Evolutionary conservation across 371 early-diverging fungal genomes (phyloP), one percentile per base, ranked within the genome.

Genomic region (Nematocida major): DNA sequence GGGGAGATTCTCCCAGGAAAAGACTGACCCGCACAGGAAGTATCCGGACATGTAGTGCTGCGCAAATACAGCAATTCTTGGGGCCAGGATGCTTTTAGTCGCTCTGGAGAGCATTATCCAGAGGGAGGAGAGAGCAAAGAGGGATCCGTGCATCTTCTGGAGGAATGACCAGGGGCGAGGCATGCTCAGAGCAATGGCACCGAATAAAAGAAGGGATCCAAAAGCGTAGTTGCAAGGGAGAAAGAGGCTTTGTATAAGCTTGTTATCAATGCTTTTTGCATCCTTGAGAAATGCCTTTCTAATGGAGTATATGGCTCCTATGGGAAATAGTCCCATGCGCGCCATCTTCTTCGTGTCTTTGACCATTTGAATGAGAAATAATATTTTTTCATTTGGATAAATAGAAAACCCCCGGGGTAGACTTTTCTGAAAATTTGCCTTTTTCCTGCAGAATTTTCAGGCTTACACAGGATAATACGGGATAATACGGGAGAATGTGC

Each of bases 41-140:
- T 73, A 73, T 11, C 50, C 30, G 3, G 18, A 5, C 11, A 48
- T 15, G 48, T 62, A 62, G 43, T 73, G 63, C 61, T 63, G 62
- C 28, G 54, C 63, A 9, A 63, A 9, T 20, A 13, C 40, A 22
- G 30, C 61, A 4, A 43, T 15, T 49, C 66, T 36, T 39, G 7
- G 2, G 42, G 65, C 5, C 9, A 73, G 15, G 22, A 4, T 7
- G 51, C 36, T 15, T n/a, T 5, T 20, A n/a, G 20, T 11, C 4
- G 51, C 4, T 15, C 51, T 39, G 38, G 24, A 3, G 20, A 61
- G 36, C 22, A 59, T 15, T 32, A 73, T 50, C 28, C 39, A 43
- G 3, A 59, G 18, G 5, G 59, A 5, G 28, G 53, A 40, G 0
- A 5, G n/a, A 3, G 38, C 43, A 11, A 63, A 34, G 4, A 73